These are phyloP conservation scores for Fusarium musae DNA, from an alignment of 2,329 filamentous ascomycete species.

Conservation along the genomic window DNA sequence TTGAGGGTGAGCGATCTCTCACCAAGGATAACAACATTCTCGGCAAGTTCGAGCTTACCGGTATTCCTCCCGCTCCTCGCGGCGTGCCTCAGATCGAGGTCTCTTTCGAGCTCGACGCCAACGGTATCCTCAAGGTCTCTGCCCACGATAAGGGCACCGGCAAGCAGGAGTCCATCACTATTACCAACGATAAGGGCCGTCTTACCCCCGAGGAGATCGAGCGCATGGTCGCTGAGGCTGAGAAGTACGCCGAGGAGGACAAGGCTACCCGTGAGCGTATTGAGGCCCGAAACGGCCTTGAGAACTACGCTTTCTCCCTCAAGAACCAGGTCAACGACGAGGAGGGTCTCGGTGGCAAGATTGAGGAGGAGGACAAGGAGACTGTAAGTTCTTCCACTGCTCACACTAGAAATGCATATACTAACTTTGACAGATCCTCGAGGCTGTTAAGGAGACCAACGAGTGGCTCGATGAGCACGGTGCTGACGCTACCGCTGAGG, in stretches of 20 bases:
- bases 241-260: slow-evolving; percentile 99
- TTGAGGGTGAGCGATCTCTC: slow-evolving; percentile 91
- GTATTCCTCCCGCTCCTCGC: slow-evolving; percentile 93
- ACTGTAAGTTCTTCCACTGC: slow-evolving; percentile 67
- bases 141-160: slow-evolving; percentile 98
- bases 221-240: slow-evolving; percentile 98
- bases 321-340: slow-evolving; percentile 99
- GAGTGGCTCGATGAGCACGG: slow-evolving; percentile 98
- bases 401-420: neutral
- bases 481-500: slow-evolving; percentile 84
- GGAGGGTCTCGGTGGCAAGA: slow-evolving; percentile 97
- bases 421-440: slow-evolving; percentile 74
- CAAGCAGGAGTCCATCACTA: slow-evolving; percentile 97
- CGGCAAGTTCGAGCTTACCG: slow-evolving; percentile 97
- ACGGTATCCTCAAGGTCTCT: slow-evolving; percentile 97
- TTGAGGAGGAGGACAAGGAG: slow-evolving; percentile 98
- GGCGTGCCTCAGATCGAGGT: slow-evolving; percentile 99
- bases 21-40: slow-evolving; percentile 98
- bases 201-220: slow-evolving; percentile 97
- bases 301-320: slow-evolving; percentile 99
- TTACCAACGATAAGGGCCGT: slow-evolving; percentile 99
- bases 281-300: slow-evolving; percentile 93
- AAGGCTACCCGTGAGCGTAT: slow-evolving; percentile 98
- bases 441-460: slow-evolving; percentile 95
- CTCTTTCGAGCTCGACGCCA: slow-evolving; percentile 96